Base-by-base conservation (phyloP, 305 asterid species). In the Solanum hybrid region DNA sequence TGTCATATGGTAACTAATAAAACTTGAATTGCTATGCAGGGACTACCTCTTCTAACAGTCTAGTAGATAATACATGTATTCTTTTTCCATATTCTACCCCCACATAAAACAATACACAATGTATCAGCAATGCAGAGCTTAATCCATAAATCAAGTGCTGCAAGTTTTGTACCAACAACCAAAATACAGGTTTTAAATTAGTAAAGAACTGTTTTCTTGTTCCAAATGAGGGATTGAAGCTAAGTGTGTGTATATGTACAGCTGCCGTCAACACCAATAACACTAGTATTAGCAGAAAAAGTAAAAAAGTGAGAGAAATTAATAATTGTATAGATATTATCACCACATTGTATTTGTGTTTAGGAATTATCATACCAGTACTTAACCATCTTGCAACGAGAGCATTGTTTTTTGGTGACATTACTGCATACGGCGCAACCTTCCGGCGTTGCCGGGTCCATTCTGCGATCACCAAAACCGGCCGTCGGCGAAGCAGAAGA, bases 371-470 rank as follows among this genome's bases (percentile, higher is more conserved):
- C 93, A 10, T 91, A 97, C 99, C 99, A 97, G 94, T 97, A 97
- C 93, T 92, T 94, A 20, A 94, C 95, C 93, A 96, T 93, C 96
- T 95, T 97, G 93, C 98, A 97, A 57, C 96, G 87, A 35, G 98
- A 92, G 90, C 99, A 97, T 3, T 91, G 93, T 39, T 96, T 96
- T 89, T 69, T 93, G 33, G 96, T 91, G 36, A 35, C 85, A 51
- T 28, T 89, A 57, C 96, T 95, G 86, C 99, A 97, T 14, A 96
- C 98, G 64, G 94, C 96, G 88, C 99, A 97, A 46, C 87, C 74
- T 14, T 83, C 87, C 28, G 87, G 74, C 40, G 36, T 82, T 42
- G 26, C 35, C 87, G 86, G 92, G 91, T 42, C 91, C 94, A 90
- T 94, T 33, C 12, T 93, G 84, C 85, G 94, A 71, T 86, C 89